phyloP scores from a whole-genome alignment of 2,329 filamentous ascomycete genomes.

The Orbilia brochopaga region DNA sequence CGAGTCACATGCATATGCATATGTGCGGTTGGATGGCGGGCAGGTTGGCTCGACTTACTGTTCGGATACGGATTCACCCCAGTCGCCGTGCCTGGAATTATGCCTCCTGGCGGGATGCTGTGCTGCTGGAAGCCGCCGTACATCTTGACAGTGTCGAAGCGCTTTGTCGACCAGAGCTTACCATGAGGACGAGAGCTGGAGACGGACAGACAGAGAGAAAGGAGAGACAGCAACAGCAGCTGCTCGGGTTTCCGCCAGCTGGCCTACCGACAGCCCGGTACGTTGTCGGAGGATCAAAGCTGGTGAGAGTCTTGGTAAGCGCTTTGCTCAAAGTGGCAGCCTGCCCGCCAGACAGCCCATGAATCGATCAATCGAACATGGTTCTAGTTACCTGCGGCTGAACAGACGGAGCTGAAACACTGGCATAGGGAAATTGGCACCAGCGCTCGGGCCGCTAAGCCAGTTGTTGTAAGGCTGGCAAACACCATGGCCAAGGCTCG shows the following conservation, averaged over 20 bases:
- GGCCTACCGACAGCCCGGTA: slow-evolving; percentile 11
- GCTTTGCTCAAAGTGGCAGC: slow-evolving; percentile 40
- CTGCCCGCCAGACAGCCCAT: neutral
- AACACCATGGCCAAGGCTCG: slow-evolving; percentile 1
- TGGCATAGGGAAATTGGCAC: slow-evolving; percentile 33
- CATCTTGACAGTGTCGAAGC: slow-evolving; percentile 31
- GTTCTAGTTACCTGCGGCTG: slow-evolving; percentile 35
- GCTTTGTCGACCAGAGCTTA: slow-evolving; percentile 32
- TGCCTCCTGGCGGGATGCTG: slow-evolving; percentile 44
- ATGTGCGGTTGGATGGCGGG: neutral
- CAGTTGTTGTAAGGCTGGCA: slow-evolving; percentile 36
- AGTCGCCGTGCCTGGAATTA: slow-evolving; percentile 47
- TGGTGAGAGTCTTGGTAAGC: slow-evolving; percentile 28
- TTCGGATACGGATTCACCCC: slow-evolving; percentile 49
- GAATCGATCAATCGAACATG: neutral
- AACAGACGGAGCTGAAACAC: slow-evolving; percentile 48
- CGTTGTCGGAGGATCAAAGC: slow-evolving; percentile 41
- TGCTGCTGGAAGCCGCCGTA: slow-evolving; percentile 48
- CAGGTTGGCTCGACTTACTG: slow-evolving; percentile 19
- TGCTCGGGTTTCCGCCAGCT: slow-evolving; percentile 18
- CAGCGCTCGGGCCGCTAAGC: slow-evolving; percentile 39
- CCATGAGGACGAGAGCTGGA: slow-evolving; percentile 41
- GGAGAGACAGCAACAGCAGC: slow-evolving; percentile 21
- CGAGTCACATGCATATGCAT: neutral
- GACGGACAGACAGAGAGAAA: slow-evolving; percentile 21